A percentile compares a stretch with the other conserved stretches of the same genome.
Evolutionary conservation across 1,284 basidiomycete species (phyloP).

Genomic region (Trametes pubescens): DNA sequence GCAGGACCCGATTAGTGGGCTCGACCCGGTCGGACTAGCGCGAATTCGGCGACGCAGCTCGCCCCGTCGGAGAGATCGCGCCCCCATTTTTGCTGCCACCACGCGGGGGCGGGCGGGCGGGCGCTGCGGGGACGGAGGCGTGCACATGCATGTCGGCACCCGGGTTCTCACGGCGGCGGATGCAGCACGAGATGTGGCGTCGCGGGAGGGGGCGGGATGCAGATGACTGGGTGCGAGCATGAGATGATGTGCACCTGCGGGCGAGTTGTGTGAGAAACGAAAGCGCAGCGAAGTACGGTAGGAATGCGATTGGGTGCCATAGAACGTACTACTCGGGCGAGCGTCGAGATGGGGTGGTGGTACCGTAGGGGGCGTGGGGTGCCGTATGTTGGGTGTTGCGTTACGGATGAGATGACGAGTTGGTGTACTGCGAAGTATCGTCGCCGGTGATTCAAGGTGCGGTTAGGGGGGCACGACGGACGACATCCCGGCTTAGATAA

Average conservation of each 20-base stretch:
- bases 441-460: background rate
- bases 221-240: background rate
- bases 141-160: background rate
- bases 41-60: too few species aligned
- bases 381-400: background rate
- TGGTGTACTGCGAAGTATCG: background rate
- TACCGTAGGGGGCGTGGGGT: background rate
- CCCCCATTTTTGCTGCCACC: conserved; percentile 4
- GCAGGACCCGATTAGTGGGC: background rate
- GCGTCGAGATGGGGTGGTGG: background rate
- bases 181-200: conserved; percentile 3
- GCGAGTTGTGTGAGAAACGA: too few species aligned
- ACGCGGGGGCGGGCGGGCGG: background rate
- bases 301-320: too few species aligned
- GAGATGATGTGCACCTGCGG: background rate
- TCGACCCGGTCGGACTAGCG: background rate
- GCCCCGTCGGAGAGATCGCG: too few species aligned
- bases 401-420: background rate
- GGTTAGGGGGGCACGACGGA: background rate
- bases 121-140: background rate
- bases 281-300: too few species aligned
- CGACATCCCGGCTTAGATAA: background rate
- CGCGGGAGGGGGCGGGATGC: background rate
- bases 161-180: background rate
- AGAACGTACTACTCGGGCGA: background rate